These are phyloP conservation scores for Colletotrichum melonis DNA, from an alignment of 2,329 filamentous ascomycete species.

Conservation along the genomic window DNA sequence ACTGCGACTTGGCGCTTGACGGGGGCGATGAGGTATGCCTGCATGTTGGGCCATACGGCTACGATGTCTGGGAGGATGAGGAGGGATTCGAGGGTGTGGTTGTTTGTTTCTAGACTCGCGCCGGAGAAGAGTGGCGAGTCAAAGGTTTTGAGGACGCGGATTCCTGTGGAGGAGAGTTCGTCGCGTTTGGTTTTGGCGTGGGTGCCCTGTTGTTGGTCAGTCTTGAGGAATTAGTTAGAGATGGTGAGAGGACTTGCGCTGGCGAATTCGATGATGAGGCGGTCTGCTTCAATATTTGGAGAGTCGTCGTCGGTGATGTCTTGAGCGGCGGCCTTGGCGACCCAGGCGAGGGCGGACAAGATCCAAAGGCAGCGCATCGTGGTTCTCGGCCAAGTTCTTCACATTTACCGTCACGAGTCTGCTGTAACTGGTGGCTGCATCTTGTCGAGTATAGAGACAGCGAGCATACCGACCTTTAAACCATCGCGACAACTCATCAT, in stretches of 20 bases:
- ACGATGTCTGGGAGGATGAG: constrained; percentile 20
- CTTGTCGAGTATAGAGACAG: background rate
- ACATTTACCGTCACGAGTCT: background rate
- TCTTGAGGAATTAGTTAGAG: fast-evolving
- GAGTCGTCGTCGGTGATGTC: background rate
- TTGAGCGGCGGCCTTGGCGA: background rate
- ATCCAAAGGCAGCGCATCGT: constrained; percentile 13
- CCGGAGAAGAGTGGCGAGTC: constrained; percentile 33
- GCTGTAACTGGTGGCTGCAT: too few relatives aligned
- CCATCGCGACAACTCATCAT: background rate
- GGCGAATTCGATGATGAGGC: constrained; percentile 33
- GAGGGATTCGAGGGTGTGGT: constrained; percentile 29
- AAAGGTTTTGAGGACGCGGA: constrained; percentile 25
- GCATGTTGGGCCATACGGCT: constrained; percentile 24
- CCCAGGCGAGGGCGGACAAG: constrained; percentile 4
- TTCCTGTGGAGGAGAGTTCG: constrained; percentile 13
- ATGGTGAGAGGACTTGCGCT: background rate
- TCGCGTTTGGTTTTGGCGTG: constrained; percentile 13
- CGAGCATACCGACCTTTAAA: background rate
- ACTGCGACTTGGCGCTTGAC: constrained; percentile 11
- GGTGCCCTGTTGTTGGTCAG: background rate
- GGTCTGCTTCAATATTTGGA: constrained; percentile 17
- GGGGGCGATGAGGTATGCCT: constrained; percentile 23
- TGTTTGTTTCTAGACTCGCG: constrained; percentile 26
- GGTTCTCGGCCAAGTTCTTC: background rate